Evolutionary conservation across 192 early-diverging fungal species (phyloP), one percentile per base, ranked within the genome.

Genomic region (Entomortierella parvispora): DNA sequence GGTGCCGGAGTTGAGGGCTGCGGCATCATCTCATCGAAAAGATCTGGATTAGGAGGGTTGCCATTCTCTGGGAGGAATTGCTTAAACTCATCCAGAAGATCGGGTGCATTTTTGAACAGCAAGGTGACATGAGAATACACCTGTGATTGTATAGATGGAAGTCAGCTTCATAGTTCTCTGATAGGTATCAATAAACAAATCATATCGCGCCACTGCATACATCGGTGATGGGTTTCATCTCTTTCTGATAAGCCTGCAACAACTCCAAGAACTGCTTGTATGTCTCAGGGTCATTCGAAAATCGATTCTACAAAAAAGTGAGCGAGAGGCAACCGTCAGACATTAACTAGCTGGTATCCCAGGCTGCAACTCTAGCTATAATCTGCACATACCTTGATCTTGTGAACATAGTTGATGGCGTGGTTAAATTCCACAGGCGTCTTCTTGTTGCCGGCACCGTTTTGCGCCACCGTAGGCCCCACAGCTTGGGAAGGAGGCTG

Each of bases 351-450:
- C n/a, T 25, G 8, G 48, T 49, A 25, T 25, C 2, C n/a, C n/a
- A 22, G 2, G 12, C 17, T 49, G n/a, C 23, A 2, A 49, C 48
- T 8, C 7, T 25, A n/a, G 48, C 8, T 9, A 49, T 25, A 9
- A 18, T 20, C 25, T 40, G 14, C 3, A 49, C 69, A 29, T 82
- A 91, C 91, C 84, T 99, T 99, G 68, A 99, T 98, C 82, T 99
- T 99, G 82, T 99, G 99, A 11, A 99, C 98, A 75, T 99, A 99
- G 77, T 94, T 98, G 51, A 99, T 99, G 12, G 98, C 98, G 71
- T 99, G 96, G 55, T 95, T 93, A 68, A 99, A 99, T 72, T 99
- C 98, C 14, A 99, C 90, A 0, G 95, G 95, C 12, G 87, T 85
- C 32, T 86, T 84, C 48, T 89, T 89, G 65, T 45, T 68, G 53